Conservation (phyloP, 192 early-diverging fungal genomes). For the Linnemannia hyalina region DNA sequence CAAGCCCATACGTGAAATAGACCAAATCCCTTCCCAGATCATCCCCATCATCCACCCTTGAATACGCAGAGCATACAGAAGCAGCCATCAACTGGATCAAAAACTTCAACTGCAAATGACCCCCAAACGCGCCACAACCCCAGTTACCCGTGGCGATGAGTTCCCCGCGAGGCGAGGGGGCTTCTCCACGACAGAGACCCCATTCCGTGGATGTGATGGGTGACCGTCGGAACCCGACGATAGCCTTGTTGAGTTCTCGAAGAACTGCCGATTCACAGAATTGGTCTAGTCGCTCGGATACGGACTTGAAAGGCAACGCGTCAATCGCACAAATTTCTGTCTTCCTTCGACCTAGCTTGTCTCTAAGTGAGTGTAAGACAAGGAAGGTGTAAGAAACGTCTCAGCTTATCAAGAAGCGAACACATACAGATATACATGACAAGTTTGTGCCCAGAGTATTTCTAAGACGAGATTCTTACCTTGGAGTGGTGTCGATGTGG, state of each 20-base stretch:
- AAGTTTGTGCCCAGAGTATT: too few relatives aligned
- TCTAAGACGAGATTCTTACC: neutral
- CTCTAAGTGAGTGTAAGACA: slow-evolving; percentile 1
- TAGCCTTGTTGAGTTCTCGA: slow-evolving; percentile 49
- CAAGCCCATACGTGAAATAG: slow-evolving; percentile 47
- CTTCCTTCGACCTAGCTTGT: slow-evolving; percentile 36
- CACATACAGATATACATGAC: too few relatives aligned
- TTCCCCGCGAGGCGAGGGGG: neutral
- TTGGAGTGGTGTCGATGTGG: slow-evolving; percentile 30
- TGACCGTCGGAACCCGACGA: slow-evolving; percentile 39
- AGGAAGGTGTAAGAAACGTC: neutral
- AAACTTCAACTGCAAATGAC: slow-evolving; percentile 46
- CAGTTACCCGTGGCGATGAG: slow-evolving; percentile 50
- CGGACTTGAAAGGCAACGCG: slow-evolving; percentile 34
- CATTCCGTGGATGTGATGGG: slow-evolving; percentile 43
- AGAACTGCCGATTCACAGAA: slow-evolving; percentile 22
- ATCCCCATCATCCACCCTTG: neutral
- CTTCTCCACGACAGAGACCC: slow-evolving; percentile 36
- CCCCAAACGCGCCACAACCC: slow-evolving; percentile 55
- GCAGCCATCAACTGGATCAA: slow-evolving; percentile 50
- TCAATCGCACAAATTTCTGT: slow-evolving; percentile 56
- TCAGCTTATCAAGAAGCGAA: too few relatives aligned
- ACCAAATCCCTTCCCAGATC: slow-evolving; percentile 19
- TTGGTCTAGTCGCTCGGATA: slow-evolving; percentile 21
- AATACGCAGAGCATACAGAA: slow-evolving; percentile 37